Base-by-base conservation (phyloP, 164 flowering plant species). In the Nelumbo lutea region DNA sequence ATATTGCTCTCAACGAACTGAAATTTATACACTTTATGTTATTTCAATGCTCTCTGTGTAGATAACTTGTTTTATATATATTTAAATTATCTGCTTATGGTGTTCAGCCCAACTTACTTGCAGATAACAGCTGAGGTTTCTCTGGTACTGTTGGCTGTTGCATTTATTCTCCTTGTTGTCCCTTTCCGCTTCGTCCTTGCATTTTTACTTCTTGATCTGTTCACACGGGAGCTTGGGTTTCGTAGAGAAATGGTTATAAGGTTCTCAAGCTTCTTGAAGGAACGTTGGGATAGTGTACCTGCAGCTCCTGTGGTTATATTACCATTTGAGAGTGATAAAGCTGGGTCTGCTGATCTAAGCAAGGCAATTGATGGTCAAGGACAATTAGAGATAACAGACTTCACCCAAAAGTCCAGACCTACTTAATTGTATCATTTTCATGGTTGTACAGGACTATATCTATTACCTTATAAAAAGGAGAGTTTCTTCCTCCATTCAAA, bases 121-220 rank as follows among this genome's bases (percentile, higher is more conserved):
- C 90, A 94, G 98, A 73, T 90, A 58, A 90, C 98, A 5, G 83
- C 87, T 2, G 98, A 95, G 79, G 87, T 91, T 61, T 96, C 96
- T 41, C 66, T 95, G 76, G 82, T 84, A 59, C 77, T 95, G 71
- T 66, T 91, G 45, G 61, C 79, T 63, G 76, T 82, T 65, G 90
- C 91, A 11, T 78, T 81, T 38, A 47, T 79, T 78, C 92, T 95
- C 10, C 85, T 90, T 51, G 41, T 83, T 41, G 74, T 95, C 38
- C 97, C 96, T 41, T 87, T 95, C 84, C 90, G 83, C 74, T 95
- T 81, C 65, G 62, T 93, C 46, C 78, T 87, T 64, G 83, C 91
- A 0, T 88, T 83, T 70, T 65, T 88, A 62, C 79, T 90, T 6
- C 75, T 86, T 70, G 98, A 93, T 82, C 64, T 83, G 61, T 93